These are phyloP conservation scores for Extremus antarcticus DNA, from an alignment of 495 filamentous ascomycete species.

Conservation along the genomic window DNA sequence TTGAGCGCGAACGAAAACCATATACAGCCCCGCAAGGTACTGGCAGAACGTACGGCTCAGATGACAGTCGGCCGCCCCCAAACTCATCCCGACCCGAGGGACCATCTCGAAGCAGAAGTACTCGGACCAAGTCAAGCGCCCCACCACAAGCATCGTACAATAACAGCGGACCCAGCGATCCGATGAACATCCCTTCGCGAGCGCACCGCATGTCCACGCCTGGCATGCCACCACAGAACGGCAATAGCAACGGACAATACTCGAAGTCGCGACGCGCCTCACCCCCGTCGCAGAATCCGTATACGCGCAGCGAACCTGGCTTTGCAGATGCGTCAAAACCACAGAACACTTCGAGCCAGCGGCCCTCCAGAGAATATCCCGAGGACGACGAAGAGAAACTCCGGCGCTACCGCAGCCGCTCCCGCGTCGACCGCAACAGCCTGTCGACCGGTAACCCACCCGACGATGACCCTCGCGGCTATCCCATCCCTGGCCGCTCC, in stretches of 20 bases:
- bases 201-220: conserved; percentile 5
- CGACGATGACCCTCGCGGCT: conserved; percentile 9
- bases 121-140: conserved; percentile 1
- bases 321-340: conserved; percentile 1
- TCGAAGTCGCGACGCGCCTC: conserved; percentile 3
- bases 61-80: conserved; percentile 18
- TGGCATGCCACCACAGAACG: conserved; percentile 12
- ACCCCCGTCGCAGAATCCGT: conserved; percentile 11
- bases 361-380: not conserved
- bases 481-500: conserved; percentile 15
- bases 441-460: not conserved
- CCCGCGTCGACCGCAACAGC: not conserved
- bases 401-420: conserved; percentile 2
- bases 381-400: not conserved
- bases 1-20: conserved; percentile 54
- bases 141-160: not conserved
- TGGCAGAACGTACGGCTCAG: conserved; percentile 43
- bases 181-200: conserved; percentile 10
- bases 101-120: not conserved
- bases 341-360: conserved; percentile 8
- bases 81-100: not conserved
- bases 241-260: conserved; percentile 6
- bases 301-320: conserved; percentile 8
- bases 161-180: conserved; percentile 4
- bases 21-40: conserved; percentile 46